phyloP scores from a whole-genome alignment of 1,284 basidiomycete species.

The Caloboletus firmus region DNA sequence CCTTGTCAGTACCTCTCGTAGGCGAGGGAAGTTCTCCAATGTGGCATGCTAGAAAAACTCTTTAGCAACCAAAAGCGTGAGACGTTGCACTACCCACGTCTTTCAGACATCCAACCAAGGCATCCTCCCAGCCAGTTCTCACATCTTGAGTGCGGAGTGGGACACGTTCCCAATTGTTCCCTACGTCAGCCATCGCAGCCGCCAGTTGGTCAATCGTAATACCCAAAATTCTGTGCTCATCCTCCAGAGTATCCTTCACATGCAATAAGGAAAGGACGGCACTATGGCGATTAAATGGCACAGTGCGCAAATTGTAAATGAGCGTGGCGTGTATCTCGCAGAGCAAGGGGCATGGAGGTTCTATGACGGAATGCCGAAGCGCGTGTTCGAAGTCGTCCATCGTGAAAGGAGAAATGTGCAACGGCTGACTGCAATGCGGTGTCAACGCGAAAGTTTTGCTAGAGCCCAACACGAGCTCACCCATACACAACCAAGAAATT shows the following conservation, averaged over 20 bases:
- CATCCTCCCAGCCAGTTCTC: slow-evolving; percentile 81
- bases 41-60: slow-evolving; percentile 65
- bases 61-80: slow-evolving; percentile 18
- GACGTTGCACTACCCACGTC: slow-evolving; percentile 58
- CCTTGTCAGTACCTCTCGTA: slow-evolving; percentile 74
- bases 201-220: slow-evolving; percentile 60
- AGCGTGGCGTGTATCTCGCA: slow-evolving; percentile 88
- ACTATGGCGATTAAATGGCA: slow-evolving; percentile 67
- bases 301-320: slow-evolving; percentile 85
- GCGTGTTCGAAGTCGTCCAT: slow-evolving; percentile 93
- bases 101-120: slow-evolving; percentile 84
- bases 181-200: slow-evolving; percentile 66
- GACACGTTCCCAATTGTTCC: slow-evolving; percentile 79
- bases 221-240: slow-evolving; percentile 48
- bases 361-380: slow-evolving; percentile 71
- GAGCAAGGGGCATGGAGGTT: slow-evolving; percentile 75
- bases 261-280: slow-evolving; percentile 65
- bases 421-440: slow-evolving; percentile 61
- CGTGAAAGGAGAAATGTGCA: slow-evolving; percentile 88
- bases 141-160: slow-evolving; percentile 65
- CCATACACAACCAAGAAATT: slow-evolving; percentile 92
- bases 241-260: slow-evolving; percentile 41
- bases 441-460: slow-evolving; percentile 1
- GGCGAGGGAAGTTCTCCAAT: slow-evolving; percentile 66
- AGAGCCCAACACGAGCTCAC: slow-evolving; percentile 45